Evolutionary conservation across 176 grass and related monocot species (phyloP).

Genomic region (Oryza brachyantha): DNA sequence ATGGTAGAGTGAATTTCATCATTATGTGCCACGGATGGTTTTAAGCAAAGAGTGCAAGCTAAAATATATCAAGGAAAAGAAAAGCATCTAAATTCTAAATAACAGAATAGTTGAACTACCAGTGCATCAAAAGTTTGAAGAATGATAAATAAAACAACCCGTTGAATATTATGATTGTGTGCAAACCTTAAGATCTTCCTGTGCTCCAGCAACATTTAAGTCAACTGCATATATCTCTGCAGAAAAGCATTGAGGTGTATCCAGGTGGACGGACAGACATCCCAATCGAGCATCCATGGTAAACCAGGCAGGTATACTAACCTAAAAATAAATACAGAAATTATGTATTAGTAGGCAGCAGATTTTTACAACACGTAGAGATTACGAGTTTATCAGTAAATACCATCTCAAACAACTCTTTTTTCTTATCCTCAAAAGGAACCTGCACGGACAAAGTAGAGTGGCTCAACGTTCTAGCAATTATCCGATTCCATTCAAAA

Average conservation of each 20-base stretch:
- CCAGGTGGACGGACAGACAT: slow-evolving; percentile 75
- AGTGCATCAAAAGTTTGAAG: neutral
- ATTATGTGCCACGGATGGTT: slow-evolving; percentile 12
- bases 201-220: slow-evolving; percentile 69
- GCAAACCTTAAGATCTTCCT: slow-evolving; percentile 90
- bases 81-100: neutral
- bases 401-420: slow-evolving; percentile 99
- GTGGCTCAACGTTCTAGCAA: slow-evolving; percentile 37
- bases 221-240: slow-evolving; percentile 94
- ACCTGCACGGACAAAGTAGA: slow-evolving; percentile 60
- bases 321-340: slow-evolving; percentile 55
- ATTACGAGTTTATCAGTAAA: neutral
- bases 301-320: slow-evolving; percentile 96
- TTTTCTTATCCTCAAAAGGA: slow-evolving; percentile 96
- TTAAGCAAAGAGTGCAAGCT: neutral
- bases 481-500: slow-evolving; percentile 17
- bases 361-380: slow-evolving; percentile 20
- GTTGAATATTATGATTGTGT: neutral
- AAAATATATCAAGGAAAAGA: slow-evolving; percentile 3
- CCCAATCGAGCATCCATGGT: slow-evolving; percentile 89
- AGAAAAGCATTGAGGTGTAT: slow-evolving; percentile 95
- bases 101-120: slow-evolving; percentile 14
- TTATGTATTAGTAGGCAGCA: neutral
- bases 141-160: slow-evolving; percentile 27
- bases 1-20: neutral